Conservation (phyloP, 1,284 basidiomycete genomes). For the Ustilago hordei region DNA sequence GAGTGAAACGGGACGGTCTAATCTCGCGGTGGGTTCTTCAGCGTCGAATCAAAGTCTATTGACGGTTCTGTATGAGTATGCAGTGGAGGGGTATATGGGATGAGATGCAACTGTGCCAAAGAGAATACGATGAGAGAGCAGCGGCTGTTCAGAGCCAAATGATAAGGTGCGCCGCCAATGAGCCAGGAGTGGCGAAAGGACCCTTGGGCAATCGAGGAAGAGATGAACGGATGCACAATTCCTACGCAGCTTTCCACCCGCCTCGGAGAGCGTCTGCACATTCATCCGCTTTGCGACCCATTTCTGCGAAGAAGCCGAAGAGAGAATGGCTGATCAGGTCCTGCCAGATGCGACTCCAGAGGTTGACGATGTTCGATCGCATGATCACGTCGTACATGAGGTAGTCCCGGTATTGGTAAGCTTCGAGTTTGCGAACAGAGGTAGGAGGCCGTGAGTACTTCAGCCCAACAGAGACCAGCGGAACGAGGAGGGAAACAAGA, state of each 20-base stretch:
- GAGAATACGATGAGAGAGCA: neutral
- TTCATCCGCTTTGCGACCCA: slow-evolving; percentile 38
- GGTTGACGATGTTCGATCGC: slow-evolving; percentile 48
- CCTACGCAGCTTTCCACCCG: slow-evolving; percentile 26
- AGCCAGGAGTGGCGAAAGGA: neutral
- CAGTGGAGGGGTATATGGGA: neutral
- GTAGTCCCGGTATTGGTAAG: slow-evolving; percentile 51
- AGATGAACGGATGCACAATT: neutral
- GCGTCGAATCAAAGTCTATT: neutral
- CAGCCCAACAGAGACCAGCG: neutral
- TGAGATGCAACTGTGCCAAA: neutral
- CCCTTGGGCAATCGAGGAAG: neutral
- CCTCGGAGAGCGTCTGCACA: slow-evolving; percentile 30
- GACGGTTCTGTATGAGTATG: neutral
- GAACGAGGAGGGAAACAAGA: neutral
- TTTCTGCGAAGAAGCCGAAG: slow-evolving; percentile 49
- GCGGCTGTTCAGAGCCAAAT: neutral
- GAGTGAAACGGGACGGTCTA: too few species aligned
- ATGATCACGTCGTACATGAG: slow-evolving; percentile 54
- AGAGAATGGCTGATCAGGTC: slow-evolving; percentile 50
- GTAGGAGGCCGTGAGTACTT: neutral
- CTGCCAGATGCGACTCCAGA: slow-evolving; percentile 58
- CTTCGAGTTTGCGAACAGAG: slow-evolving; percentile 1
- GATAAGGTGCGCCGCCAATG: neutral
- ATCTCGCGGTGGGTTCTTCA: too few species aligned